Evolutionary conservation across 2,329 filamentous ascomycete genomes (phyloP).

Genomic region (Coniochaeta pulveracea): DNA sequence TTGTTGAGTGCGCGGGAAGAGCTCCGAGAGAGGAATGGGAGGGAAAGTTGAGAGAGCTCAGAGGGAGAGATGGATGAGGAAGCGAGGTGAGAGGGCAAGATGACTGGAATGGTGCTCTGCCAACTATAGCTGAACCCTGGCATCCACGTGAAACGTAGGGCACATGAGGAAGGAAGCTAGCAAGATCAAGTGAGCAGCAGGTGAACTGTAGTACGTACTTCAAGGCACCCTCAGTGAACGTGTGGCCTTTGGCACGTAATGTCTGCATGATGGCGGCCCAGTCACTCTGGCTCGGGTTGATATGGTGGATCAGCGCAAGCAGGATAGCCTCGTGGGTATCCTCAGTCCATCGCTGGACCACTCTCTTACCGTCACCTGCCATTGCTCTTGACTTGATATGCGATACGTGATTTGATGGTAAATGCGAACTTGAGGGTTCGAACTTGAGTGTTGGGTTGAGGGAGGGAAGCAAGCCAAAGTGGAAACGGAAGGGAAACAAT

Average conservation of each 20-base stretch:
- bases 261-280: conserved; percentile 15
- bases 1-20: conserved; percentile 1
- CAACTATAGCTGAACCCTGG: no score
- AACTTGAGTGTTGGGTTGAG: conserved; percentile 3
- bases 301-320: conserved; percentile 23
- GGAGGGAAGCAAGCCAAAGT: not conserved
- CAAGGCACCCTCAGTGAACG: conserved; percentile 15
- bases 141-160: no score
- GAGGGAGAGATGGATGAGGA: no score
- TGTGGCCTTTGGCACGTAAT: conserved; percentile 15
- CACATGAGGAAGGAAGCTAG: no score
- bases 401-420: not conserved
- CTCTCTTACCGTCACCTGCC: no score
- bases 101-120: no score
- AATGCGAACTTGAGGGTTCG: conserved; percentile 3
- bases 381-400: no score
- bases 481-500: not conserved
- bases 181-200: no score
- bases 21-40: not conserved
- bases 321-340: conserved; percentile 32
- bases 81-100: not conserved
- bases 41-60: not conserved
- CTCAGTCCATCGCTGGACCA: conserved; percentile 24
- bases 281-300: conserved; percentile 20
- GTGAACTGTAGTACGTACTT: no score